Evolutionary conservation across 2,329 filamentous ascomycete species (phyloP), one percentile per base, ranked within the genome.

Genomic region (Botryotinia narcissicola): DNA sequence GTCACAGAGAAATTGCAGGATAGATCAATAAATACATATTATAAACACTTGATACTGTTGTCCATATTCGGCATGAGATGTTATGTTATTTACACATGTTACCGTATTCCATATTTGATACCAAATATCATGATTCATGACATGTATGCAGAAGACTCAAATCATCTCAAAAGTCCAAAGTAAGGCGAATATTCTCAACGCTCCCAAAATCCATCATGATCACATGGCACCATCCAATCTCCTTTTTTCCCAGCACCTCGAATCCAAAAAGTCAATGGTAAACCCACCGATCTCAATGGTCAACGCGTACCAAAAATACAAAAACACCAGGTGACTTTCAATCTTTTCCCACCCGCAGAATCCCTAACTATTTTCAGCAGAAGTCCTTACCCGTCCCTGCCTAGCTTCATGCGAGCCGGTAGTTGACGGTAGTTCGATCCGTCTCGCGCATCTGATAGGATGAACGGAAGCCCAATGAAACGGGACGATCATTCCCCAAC

Each of bases 271-370:
- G 25, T 54, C n/a, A 35, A 32, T 29, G 25, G 18, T 20, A 29
- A 40, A 51, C 48, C 25, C 7, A 18, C 6, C 61, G n/a, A 63
- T 44, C 61, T 63, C 25, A 63, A 63, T 40, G 16, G 35, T 42
- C 37, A 57, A 57, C 51, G 48, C 35, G 66, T 32, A 59, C 66
- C 44, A 57, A 20, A 57, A 29, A 42, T 9, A 32, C 66, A 48
- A 57, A 57, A 22, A 42, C 18, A 44, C 66, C 66, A 57, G 37
- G 32, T 69, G 66, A 69, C 48, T 59, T 37, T 42, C 29, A 25
- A 59, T 57, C 57, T 69, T 57, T 57, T 69, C 6, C 35, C 48
- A 32, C n/a, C n/a, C 54, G 66, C 66, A 69, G 66, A 37, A 57
- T n/a, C 54, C 37, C 35, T 44, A 57, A 29, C 64, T 29, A 62